These are phyloP conservation scores for Termitomyces bulborhizus DNA, from an alignment of 768 basidiomycete genomes.

Conservation along the genomic window DNA sequence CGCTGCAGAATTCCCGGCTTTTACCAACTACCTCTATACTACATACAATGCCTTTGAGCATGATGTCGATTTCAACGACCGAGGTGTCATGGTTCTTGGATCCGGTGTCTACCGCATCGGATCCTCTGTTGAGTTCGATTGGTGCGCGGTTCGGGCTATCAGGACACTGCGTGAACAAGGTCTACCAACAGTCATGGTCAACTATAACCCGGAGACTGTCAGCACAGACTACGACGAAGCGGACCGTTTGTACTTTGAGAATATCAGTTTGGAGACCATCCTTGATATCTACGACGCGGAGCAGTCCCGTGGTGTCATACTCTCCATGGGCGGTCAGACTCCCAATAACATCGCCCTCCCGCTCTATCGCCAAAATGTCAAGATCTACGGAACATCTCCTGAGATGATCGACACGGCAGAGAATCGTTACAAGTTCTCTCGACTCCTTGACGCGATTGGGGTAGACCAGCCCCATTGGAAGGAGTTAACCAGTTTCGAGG, in stretches of 20 bases:
- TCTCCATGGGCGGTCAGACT: constrained; percentile 98
- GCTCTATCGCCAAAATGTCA: constrained; percentile 94
- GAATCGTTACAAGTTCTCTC: constrained; percentile 99
- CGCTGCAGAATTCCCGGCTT: constrained; percentile 97
- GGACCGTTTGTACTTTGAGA: constrained; percentile 97
- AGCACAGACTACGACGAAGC: constrained; percentile 99
- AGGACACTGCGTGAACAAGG: constrained; percentile 94
- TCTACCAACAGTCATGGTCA: constrained; percentile 96
- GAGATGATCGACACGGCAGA: constrained; percentile 99
- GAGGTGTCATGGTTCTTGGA: constrained; percentile 95
- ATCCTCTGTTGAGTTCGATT: constrained; percentile 99
- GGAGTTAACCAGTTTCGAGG: constrained; percentile 87
- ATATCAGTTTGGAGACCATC: constrained; percentile 94
- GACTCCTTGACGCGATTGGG: constrained; percentile 94
- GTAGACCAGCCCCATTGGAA: constrained; percentile 98
- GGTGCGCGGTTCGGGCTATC: constrained; percentile 98
- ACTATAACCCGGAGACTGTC: constrained; percentile 99
- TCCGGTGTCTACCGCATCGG: constrained; percentile 99
- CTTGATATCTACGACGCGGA: constrained; percentile 96
- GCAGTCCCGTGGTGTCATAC: constrained; percentile 82
- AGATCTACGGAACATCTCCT: constrained; percentile 97
- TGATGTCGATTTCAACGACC: constrained; percentile 83
- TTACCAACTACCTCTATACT: constrained; percentile 98
- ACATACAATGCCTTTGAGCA: constrained; percentile 97
- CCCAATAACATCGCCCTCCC: constrained; percentile 98